Percentiles rank a stretch among this genome's conserved stretches.
Evolutionary conservation across 352 stramenopile genomes (phyloP).

Genomic region (Phytopythium aichiense): DNA sequence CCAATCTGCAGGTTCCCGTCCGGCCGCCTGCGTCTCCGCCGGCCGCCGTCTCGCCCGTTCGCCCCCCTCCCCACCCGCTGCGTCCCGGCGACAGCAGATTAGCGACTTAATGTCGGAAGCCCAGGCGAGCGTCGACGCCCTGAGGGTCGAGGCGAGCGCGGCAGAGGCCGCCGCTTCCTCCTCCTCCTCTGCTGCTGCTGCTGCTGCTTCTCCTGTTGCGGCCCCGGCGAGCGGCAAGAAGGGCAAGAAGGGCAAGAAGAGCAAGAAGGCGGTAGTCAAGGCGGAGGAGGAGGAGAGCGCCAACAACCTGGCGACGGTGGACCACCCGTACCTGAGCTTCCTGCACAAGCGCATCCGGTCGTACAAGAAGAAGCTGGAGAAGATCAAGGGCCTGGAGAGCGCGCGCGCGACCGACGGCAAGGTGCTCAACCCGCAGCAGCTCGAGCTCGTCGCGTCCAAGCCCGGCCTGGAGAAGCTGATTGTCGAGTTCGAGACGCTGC

Average conservation of each 20-base stretch:
- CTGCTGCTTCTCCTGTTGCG: background rate
- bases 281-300: slow-evolving; percentile 35
- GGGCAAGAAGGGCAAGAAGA: slow-evolving; percentile 19
- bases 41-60: too few species aligned
- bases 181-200: background rate
- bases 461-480: slow-evolving; percentile 71
- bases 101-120: background rate
- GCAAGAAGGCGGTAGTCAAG: slow-evolving; percentile 17
- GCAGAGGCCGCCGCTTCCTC: background rate
- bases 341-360: slow-evolving; percentile 79
- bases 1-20: too few species aligned
- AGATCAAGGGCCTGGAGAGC: slow-evolving; percentile 64
- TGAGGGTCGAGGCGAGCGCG: background rate
- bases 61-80: too few species aligned
- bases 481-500: slow-evolving; percentile 64
- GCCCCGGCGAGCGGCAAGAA: slow-evolving; percentile 9
- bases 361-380: slow-evolving; percentile 86
- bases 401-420: slow-evolving; percentile 47
- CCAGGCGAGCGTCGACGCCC: background rate
- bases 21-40: too few species aligned
- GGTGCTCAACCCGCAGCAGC: slow-evolving; percentile 71
- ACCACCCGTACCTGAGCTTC: slow-evolving; percentile 80
- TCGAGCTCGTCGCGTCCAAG: slow-evolving; percentile 66
- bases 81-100: too few species aligned
- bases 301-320: slow-evolving; percentile 35